These are phyloP conservation scores for Komagataella kurtzmanii DNA, from an alignment of 805 yeast genomes.

Conservation along the genomic window DNA sequence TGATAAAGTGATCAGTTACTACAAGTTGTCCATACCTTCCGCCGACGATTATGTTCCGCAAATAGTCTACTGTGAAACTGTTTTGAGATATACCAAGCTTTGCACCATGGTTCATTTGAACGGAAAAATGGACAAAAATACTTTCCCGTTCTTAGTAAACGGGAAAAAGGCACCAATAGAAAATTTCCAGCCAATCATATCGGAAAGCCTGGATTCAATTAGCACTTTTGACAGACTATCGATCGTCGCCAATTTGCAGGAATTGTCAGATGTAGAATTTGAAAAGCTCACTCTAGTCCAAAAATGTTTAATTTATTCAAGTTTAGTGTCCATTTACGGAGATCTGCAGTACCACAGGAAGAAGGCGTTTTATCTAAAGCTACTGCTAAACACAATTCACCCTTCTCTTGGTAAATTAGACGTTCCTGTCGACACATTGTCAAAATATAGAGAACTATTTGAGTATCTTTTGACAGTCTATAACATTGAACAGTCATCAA, in stretches of 20 bases:
- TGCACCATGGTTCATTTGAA: constrained; percentile 38
- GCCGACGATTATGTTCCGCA: constrained; percentile 75
- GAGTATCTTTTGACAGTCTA: constrained; percentile 2
- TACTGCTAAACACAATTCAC: constrained; percentile 39
- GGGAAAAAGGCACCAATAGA: constrained; percentile 13
- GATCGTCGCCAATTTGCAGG: constrained; percentile 34
- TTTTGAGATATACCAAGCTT: constrained; percentile 49
- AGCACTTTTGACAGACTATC: constrained; percentile 16
- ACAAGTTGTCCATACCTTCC: constrained; percentile 36
- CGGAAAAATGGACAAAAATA: constrained; percentile 28
- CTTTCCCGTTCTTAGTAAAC: constrained; percentile 31
- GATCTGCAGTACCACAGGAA: constrained; percentile 53
- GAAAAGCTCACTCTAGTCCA: constrained; percentile 30
- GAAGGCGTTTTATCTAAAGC: constrained; percentile 52
- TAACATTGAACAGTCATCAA: background rate
- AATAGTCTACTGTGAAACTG: constrained; percentile 59
- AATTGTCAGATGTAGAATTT: constrained; percentile 29
- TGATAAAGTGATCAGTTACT: constrained; percentile 26
- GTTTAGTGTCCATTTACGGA: constrained; percentile 52
- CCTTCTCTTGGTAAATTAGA: constrained; percentile 20
- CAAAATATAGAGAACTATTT: background rate
- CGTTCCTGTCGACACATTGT: background rate
- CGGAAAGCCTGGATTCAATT: background rate
- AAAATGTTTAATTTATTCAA: constrained; percentile 50
- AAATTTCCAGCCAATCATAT: background rate